Evolutionary conservation across 129 eudicot species (phyloP).

Genomic region (Pseudognaphalium luteoalbum): DNA sequence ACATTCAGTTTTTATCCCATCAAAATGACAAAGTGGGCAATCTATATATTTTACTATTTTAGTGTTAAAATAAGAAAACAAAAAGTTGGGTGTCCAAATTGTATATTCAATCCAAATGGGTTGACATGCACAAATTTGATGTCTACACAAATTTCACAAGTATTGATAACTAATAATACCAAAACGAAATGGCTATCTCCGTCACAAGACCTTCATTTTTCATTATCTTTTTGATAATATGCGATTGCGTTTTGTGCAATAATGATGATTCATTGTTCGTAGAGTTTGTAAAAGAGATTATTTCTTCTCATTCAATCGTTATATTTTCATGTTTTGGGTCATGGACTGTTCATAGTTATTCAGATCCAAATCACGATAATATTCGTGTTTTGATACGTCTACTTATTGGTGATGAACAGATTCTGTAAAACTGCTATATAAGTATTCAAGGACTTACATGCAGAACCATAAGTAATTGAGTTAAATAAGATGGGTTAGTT

Average conservation of each 20-base stretch:
- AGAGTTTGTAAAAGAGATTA: constrained; percentile 62
- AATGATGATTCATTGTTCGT: constrained; percentile 16
- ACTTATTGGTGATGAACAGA: constrained; percentile 36
- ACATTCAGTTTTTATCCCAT: no score
- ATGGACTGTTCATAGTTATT: background rate
- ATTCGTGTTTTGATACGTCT: background rate
- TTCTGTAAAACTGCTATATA: constrained; percentile 65
- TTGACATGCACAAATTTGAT: no score
- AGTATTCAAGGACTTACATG: constrained; percentile 64
- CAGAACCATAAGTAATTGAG: constrained; percentile 64
- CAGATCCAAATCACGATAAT: background rate
- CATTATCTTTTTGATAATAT: background rate
- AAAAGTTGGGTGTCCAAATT: no score
- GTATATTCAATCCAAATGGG: no score
- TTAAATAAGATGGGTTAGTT: constrained; percentile 66
- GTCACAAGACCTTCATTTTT: background rate
- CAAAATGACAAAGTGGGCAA: no score
- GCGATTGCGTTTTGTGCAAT: background rate
- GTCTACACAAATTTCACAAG: background rate
- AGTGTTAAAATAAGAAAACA: no score
- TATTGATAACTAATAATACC: background rate
- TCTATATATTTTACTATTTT: no score
- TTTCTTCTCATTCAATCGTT: constrained; percentile 65
- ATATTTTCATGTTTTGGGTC: constrained; percentile 41
- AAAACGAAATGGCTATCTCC: constrained; percentile 18